These are phyloP conservation scores for Arachis hypogaea DNA, from an alignment of 306 rosid species.

Conservation along the genomic window DNA sequence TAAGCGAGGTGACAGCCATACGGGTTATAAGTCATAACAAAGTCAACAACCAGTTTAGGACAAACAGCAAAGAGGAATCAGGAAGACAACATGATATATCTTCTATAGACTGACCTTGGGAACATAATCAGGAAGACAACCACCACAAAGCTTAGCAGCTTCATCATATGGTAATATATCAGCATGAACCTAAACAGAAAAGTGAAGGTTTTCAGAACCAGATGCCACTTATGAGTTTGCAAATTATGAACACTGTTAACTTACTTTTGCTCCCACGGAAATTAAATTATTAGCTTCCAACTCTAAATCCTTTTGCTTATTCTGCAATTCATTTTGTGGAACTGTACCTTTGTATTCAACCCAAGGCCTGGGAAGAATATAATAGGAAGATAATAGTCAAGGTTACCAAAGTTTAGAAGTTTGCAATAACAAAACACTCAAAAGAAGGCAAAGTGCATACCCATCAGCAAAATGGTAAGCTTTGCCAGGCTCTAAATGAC, in stretches of 20 bases:
- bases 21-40: neutral
- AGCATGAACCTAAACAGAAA: slow-evolving; percentile 51
- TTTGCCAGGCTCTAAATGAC: slow-evolving; percentile 66
- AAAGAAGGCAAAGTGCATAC: slow-evolving; percentile 42
- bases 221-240: slow-evolving; percentile 15
- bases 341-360: slow-evolving; percentile 74
- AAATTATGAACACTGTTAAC: slow-evolving; percentile 43
- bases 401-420: neutral
- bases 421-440: slow-evolving; percentile 7
- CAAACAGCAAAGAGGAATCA: slow-evolving; percentile 21
- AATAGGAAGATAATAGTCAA: slow-evolving; percentile 23
- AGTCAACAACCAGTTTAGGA: neutral
- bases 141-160: slow-evolving; percentile 68
- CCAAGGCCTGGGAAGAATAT: slow-evolving; percentile 62
- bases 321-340: slow-evolving; percentile 59
- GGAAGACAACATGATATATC: neutral
- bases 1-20: slow-evolving; percentile 4
- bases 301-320: slow-evolving; percentile 67
- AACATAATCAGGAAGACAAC: slow-evolving; percentile 75
- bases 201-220: slow-evolving; percentile 35
- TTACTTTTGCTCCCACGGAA: slow-evolving; percentile 65
- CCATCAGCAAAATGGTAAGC: slow-evolving; percentile 86
- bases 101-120: slow-evolving; percentile 55
- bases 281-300: slow-evolving; percentile 60
- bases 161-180: slow-evolving; percentile 62